Percentiles rank a stretch among this genome's conserved stretches.
Evolutionary conservation across 768 basidiomycete species (phyloP).

Genomic region (Pseudohyphozyma bogoriensis): DNA sequence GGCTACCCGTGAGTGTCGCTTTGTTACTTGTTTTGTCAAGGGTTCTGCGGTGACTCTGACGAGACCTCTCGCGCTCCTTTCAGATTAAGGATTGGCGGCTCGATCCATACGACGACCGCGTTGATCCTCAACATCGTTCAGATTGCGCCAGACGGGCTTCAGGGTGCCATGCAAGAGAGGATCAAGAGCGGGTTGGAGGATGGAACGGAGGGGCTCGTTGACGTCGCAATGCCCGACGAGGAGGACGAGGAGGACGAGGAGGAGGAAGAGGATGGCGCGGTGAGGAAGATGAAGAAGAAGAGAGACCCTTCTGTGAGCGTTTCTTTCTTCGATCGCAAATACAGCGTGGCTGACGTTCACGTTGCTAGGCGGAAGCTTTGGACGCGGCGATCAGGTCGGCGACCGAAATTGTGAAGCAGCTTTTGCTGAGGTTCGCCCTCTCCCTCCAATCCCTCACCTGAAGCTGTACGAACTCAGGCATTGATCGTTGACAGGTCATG

Average conservation of each 20-base stretch:
- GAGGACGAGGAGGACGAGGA: conserved; percentile 19
- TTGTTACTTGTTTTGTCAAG: neutral
- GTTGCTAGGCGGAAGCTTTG: too few species aligned
- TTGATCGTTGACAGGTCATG: too few species aligned
- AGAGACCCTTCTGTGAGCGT: too few species aligned
- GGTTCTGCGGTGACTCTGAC: neutral
- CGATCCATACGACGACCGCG: conserved; percentile 88
- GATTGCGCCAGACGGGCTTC: conserved; percentile 79
- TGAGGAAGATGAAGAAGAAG: too few species aligned
- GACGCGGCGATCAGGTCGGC: conserved; percentile 79
- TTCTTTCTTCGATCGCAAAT: too few species aligned
- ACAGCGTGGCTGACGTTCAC: neutral
- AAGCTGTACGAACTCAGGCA: neutral
- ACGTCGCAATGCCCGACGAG: conserved; percentile 1
- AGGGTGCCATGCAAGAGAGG: conserved; percentile 46
- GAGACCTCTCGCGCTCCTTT: neutral
- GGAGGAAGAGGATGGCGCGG: neutral
- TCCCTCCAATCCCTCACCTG: neutral
- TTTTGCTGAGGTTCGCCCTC: conserved; percentile 48
- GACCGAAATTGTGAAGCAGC: conserved; percentile 66
- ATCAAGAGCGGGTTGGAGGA: conserved; percentile 34
- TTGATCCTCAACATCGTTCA: conserved; percentile 91
- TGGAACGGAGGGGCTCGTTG: neutral
- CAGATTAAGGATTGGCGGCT: conserved; percentile 78
- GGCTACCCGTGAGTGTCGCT: conserved; percentile 60